These are phyloP conservation scores for Candida nemodendra DNA, from an alignment of 805 yeast species.

Conservation along the genomic window DNA sequence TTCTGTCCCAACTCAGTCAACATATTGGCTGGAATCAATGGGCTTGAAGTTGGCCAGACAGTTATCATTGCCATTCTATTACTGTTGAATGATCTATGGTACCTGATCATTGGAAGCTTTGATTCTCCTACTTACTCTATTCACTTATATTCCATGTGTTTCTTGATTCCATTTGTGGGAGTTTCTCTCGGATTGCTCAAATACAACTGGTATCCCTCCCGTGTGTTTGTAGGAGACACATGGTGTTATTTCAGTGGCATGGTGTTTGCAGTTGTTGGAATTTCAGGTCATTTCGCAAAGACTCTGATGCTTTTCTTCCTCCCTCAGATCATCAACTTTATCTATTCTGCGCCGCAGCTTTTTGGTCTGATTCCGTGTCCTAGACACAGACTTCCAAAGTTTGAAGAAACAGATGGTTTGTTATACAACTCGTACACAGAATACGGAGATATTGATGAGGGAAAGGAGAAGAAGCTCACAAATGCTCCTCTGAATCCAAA, in stretches of 20 bases:
- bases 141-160: conserved; percentile 76
- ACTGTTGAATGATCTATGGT: conserved; percentile 73
- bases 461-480: conserved; percentile 27
- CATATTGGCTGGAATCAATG: conserved; percentile 94
- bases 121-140: conserved; percentile 68
- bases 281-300: conserved; percentile 93
- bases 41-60: conserved; percentile 94
- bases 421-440: conserved; percentile 70
- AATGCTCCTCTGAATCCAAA: conserved; percentile 23
- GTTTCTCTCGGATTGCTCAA: conserved; percentile 73
- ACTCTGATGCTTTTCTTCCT: conserved; percentile 81
- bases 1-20: conserved; percentile 96
- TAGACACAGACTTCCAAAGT: conserved; percentile 86
- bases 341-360: conserved; percentile 90
- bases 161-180: conserved; percentile 84
- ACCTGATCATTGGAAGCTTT: conserved; percentile 38
- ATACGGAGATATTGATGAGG: conserved; percentile 32
- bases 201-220: conserved; percentile 88
- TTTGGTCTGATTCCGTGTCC: conserved; percentile 90
- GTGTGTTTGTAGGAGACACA: conserved; percentile 96
- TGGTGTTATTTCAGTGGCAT: conserved; percentile 97
- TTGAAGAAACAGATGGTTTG: conserved; percentile 63
- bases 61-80: conserved; percentile 71
- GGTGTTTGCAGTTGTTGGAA: conserved; percentile 97
- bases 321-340: conserved; percentile 88